A percentile compares a stretch with the other conserved stretches of the same genome.
Evolutionary conservation across 495 filamentous ascomycete species (phyloP).

Genomic region (Cairneyella variabilis): DNA sequence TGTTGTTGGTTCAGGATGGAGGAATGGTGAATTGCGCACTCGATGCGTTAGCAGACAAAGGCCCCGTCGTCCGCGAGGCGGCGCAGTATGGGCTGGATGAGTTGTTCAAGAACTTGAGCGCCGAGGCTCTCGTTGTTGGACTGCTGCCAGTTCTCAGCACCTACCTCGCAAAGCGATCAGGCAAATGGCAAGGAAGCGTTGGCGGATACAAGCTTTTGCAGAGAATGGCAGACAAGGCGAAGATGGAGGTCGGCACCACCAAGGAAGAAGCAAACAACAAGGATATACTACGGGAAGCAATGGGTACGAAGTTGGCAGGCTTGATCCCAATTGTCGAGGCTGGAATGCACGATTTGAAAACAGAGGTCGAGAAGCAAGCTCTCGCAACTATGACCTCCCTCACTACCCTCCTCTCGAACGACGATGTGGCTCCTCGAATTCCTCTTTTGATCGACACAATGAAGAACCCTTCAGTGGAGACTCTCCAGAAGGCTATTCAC

Average conservation of each 20-base stretch:
- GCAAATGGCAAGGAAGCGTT: conserved; percentile 94
- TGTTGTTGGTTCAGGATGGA: conserved; percentile 76
- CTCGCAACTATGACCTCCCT: conserved; percentile 86
- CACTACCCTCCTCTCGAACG: conserved; percentile 89
- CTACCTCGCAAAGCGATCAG: conserved; percentile 74
- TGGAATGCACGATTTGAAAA: conserved; percentile 95
- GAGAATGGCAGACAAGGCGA: conserved; percentile 88
- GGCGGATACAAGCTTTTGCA: conserved; percentile 79
- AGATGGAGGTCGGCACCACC: conserved; percentile 71
- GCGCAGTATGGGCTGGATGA: conserved; percentile 94
- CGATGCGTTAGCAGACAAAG: conserved; percentile 89
- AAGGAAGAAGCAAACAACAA: conserved; percentile 79
- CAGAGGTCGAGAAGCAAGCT: conserved; percentile 84
- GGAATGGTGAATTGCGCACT: conserved; percentile 68
- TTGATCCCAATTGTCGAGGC: conserved; percentile 89
- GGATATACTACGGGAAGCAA: conserved; percentile 81
- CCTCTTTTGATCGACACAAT: conserved; percentile 92
- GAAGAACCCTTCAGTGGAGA: conserved; percentile 87
- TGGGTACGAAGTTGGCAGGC: conserved; percentile 87
- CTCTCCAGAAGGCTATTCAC: conserved; percentile 90
- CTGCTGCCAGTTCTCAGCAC: conserved; percentile 67
- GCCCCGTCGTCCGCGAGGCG: conserved; percentile 78
- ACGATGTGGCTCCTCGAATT: conserved; percentile 91
- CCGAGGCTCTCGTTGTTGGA: conserved; percentile 77
- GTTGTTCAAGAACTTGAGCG: conserved; percentile 70